These are phyloP conservation scores for Rhodotorula sphaerocarpa DNA, from an alignment of 768 basidiomycete genomes.

Conservation along the genomic window DNA sequence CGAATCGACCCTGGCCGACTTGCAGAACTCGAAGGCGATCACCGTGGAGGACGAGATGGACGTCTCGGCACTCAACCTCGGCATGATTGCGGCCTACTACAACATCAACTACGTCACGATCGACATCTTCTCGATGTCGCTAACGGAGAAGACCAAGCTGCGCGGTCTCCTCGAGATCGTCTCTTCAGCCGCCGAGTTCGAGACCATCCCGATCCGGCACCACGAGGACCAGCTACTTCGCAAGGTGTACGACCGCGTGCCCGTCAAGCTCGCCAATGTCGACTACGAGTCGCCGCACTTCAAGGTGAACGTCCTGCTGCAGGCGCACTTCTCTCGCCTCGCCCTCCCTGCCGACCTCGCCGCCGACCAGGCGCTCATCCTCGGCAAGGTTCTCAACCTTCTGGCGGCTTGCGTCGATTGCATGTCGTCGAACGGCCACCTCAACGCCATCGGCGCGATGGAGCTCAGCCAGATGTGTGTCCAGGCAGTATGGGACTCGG, in stretches of 20 bases:
- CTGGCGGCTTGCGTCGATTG: constrained; percentile 88
- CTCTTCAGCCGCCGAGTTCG: constrained; percentile 93
- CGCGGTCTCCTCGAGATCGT: constrained; percentile 95
- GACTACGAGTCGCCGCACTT: constrained; percentile 94
- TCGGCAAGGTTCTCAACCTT: constrained; percentile 76
- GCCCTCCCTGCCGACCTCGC: constrained; percentile 86
- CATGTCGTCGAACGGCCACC: constrained; percentile 92
- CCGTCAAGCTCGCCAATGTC: constrained; percentile 70
- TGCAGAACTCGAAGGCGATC: constrained; percentile 92
- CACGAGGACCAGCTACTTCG: constrained; percentile 57
- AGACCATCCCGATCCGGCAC: constrained; percentile 83
- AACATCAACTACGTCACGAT: constrained; percentile 73
- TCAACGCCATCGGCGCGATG: constrained; percentile 92
- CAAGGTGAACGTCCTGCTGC: constrained; percentile 93
- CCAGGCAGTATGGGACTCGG: constrained; percentile 94
- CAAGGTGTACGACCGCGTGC: constrained; percentile 72
- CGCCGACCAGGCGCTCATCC: constrained; percentile 76
- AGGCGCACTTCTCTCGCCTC: constrained; percentile 91
- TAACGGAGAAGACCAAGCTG: constrained; percentile 92
- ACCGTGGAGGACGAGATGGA: constrained; percentile 54
- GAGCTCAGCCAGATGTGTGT: constrained; percentile 98
- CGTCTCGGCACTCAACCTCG: constrained; percentile 69
- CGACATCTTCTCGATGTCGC: constrained; percentile 88
- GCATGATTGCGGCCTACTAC: constrained; percentile 97
- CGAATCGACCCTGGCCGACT: constrained; percentile 80